Conservation (phyloP, 2,329 filamentous ascomycete genomes). For the Botryosphaeria dothidea region DNA sequence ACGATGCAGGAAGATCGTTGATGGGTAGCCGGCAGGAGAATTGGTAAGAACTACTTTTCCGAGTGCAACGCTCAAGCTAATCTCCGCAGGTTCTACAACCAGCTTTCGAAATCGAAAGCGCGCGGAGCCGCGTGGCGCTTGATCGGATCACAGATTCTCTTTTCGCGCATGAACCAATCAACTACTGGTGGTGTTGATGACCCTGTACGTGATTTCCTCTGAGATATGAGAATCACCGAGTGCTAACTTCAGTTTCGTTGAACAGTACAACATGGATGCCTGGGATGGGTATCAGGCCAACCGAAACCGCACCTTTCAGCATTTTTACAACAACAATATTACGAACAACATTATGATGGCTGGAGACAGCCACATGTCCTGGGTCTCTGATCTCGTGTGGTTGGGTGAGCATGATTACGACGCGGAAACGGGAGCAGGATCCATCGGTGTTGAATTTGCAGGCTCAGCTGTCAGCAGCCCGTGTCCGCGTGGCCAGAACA, state of each 20-base stretch:
- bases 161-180: slow-evolving; percentile 58
- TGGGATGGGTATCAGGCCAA: slow-evolving; percentile 71
- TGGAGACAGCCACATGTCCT: slow-evolving; percentile 69
- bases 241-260: not conserved
- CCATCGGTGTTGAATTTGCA: slow-evolving; percentile 55
- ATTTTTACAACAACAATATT: slow-evolving; percentile 68
- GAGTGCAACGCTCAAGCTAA: not conserved
- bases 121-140: slow-evolving; percentile 68
- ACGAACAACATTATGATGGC: slow-evolving; percentile 72
- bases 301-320: slow-evolving; percentile 68
- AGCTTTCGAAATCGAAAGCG: slow-evolving; percentile 52
- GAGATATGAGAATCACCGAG: slow-evolving; percentile 22
- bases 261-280: slow-evolving; percentile 54
- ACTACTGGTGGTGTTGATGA: slow-evolving; percentile 45
- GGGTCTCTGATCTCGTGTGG: slow-evolving; percentile 52
- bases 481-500: slow-evolving; percentile 60
- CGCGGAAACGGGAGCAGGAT: slow-evolving; percentile 39
- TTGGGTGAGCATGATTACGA: slow-evolving; percentile 44
- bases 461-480: slow-evolving; percentile 67
- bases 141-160: slow-evolving; percentile 70
- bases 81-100: slow-evolving; percentile 33
- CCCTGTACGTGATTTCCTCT: slow-evolving; percentile 24
- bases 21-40: slow-evolving; percentile 74
- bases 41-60: slow-evolving; percentile 48
- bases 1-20: slow-evolving; percentile 67